These are phyloP conservation scores for Prunus persica DNA, from an alignment of 306 rosid genomes.

Conservation along the genomic window Prunus_persica_NCBIv2 NC_034009.1:35153001-35153500, in stretches of 20 bases:
- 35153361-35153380: no score
- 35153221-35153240: neutral
- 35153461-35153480: neutral
- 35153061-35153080: conserved; percentile 30
- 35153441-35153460: no score
- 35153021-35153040: neutral
- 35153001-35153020: neutral
- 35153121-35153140: conserved; percentile 1
- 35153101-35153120: neutral
- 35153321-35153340: no score
- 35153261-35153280: fast-evolving
- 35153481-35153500: neutral
- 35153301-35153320: no score
- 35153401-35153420: no score
- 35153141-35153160: neutral
- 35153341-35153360: no score
- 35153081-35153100: conserved; percentile 17
- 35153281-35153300: no score
- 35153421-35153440: no score
- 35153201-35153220: neutral
- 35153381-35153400: no score
- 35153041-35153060: conserved; percentile 15
- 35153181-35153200: no score
- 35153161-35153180: no score
- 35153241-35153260: neutral